These are phyloP conservation scores for Pythium insidiosum DNA, from an alignment of 352 stramenopile genomes.

Conservation along the genomic window DNA sequence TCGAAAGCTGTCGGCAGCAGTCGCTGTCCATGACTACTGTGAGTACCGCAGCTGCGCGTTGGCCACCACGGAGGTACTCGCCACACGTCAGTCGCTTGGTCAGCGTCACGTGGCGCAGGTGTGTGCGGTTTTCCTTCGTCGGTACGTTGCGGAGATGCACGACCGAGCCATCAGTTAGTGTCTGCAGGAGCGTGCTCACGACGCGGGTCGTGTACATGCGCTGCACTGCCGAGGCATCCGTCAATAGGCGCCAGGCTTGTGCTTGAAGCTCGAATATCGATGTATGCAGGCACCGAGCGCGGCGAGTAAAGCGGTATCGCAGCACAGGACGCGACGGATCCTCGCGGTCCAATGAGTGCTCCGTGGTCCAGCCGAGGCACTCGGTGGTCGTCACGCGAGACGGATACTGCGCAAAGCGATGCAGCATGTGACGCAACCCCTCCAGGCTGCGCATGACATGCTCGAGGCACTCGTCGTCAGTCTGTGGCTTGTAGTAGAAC, in stretches of 20 bases:
- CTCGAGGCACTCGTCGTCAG: background rate
- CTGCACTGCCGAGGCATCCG: background rate
- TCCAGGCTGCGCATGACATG: background rate
- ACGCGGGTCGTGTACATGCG: background rate
- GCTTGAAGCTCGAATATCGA: background rate
- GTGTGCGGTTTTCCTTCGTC: too few species aligned
- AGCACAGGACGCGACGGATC: background rate
- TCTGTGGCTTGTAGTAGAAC: conserved; percentile 4
- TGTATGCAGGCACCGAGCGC: background rate
- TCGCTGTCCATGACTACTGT: too few species aligned
- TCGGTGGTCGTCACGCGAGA: background rate
- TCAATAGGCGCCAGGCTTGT: conserved; percentile 1
- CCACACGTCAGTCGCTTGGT: too few species aligned
- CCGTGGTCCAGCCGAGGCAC: conserved; percentile 2
- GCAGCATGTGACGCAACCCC: background rate
- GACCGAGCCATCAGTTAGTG: too few species aligned
- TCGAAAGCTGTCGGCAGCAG: too few species aligned
- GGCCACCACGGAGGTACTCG: too few species aligned
- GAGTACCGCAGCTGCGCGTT: too few species aligned
- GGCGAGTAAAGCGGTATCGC: conserved; percentile 1
- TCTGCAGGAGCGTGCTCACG: conserved; percentile 1
- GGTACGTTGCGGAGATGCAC: too few species aligned
- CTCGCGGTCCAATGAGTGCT: background rate
- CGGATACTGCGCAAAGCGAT: background rate
- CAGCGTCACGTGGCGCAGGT: too few species aligned